Percentiles rank a stretch among this genome's conserved stretches.
Conservation (phyloP, 345 rosid genomes). For the Gossypium australe region DNA sequence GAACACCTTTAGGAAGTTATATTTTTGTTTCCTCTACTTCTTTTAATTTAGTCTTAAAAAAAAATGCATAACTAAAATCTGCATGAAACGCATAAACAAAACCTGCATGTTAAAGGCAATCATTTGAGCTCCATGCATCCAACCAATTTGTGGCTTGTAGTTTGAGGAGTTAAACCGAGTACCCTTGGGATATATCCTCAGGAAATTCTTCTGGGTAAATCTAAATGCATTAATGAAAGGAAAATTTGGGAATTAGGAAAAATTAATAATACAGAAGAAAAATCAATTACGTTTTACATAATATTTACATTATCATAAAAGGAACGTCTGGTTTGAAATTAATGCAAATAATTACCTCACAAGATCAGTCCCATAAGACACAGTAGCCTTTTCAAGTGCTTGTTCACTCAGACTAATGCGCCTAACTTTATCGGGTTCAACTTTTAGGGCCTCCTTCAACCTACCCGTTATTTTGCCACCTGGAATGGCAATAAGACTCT, state of each 20-base stretch:
- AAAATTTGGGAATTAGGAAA: not conserved
- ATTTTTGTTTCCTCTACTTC: too few species aligned
- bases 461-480: conserved; percentile 56
- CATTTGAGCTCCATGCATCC: conserved; percentile 98
- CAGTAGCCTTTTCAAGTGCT: conserved; percentile 52
- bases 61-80: not conserved
- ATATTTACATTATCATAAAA: not conserved
- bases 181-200: conserved; percentile 58
- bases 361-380: conserved; percentile 43
- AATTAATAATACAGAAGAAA: not conserved
- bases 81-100: not conserved
- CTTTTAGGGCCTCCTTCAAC: conserved; percentile 38
- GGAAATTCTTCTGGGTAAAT: conserved; percentile 46
- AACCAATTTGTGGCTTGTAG: conserved; percentile 64
- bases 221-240: conserved; percentile 14
- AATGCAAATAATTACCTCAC: conserved; percentile 42
- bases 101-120: conserved; percentile 99
- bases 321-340: not conserved
- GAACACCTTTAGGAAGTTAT: not conserved
- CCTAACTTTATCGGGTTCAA: conserved; percentile 40
- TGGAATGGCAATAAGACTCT: conserved; percentile 47
- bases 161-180: conserved; percentile 55
- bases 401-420: conserved; percentile 79
- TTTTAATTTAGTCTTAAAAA: too few species aligned
- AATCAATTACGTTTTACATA: not conserved